Conservation (phyloP, 371 early-diverging fungal genomes). For the Synchytrium microbalum region DNA sequence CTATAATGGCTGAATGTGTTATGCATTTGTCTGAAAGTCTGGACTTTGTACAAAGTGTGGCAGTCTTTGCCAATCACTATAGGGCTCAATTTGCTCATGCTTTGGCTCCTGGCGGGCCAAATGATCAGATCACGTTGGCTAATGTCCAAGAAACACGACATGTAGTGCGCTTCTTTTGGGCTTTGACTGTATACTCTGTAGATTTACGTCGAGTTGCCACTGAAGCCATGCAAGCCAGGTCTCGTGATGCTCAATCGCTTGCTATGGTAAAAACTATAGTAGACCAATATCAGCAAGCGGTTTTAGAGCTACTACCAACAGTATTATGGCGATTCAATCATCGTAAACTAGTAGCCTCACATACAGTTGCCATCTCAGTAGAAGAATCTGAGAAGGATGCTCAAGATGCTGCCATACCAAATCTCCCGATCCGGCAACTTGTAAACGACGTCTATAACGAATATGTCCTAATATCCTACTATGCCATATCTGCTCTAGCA, state of each 20-base stretch:
- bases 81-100: neutral
- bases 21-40: neutral
- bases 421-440: neutral
- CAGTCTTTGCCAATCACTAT: neutral
- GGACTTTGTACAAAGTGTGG: neutral
- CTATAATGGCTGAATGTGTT: neutral
- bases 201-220: neutral
- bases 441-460: neutral
- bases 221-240: neutral
- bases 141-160: neutral
- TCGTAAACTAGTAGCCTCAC: neutral
- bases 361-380: neutral
- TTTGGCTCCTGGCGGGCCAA: neutral
- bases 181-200: neutral
- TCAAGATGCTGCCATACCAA: neutral
- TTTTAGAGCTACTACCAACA: neutral
- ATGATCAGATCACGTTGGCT: neutral
- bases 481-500: neutral
- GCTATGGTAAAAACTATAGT: neutral
- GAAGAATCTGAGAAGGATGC: neutral
- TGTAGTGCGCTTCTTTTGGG: neutral
- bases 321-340: neutral
- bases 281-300: neutral
- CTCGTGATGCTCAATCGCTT: neutral
- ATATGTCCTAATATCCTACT: neutral